phyloP scores from a whole-genome alignment of 176 grass and related monocot species.

The Luzula sylvatica region DNA sequence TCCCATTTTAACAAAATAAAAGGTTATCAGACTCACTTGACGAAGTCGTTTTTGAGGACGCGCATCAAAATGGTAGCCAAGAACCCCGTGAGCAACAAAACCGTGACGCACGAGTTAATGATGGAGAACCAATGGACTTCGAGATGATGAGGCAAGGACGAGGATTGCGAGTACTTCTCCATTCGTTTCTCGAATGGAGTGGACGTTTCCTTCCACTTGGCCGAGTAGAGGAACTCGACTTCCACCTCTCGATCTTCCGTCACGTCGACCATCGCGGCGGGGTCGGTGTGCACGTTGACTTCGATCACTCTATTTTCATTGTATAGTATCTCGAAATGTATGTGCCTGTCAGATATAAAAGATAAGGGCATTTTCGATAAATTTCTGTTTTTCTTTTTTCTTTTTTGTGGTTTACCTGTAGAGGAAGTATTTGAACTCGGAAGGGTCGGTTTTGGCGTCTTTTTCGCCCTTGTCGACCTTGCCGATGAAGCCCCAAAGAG shows the following conservation, averaged over 20 bases:
- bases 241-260: conserved; percentile 64
- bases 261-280: conserved; percentile 51
- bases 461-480: conserved; percentile 65
- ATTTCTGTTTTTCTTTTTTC: too few species aligned
- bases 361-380: too few species aligned
- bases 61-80: conserved; percentile 96
- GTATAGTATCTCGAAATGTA: conserved; percentile 71
- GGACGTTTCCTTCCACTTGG: conserved; percentile 81
- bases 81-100: conserved; percentile 80
- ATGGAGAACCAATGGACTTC: conserved; percentile 99
- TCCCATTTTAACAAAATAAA: neutral
- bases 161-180: conserved; percentile 94
- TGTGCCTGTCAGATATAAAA: conserved; percentile 30
- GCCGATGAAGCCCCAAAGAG: conserved; percentile 92
- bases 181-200: conserved; percentile 76
- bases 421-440: conserved; percentile 77
- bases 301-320: conserved; percentile 81
- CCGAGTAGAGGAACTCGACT: conserved; percentile 71
- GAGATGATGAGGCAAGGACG: conserved; percentile 66
- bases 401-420: conserved; percentile 26
- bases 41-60: conserved; percentile 93
- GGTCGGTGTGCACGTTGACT: conserved; percentile 71
- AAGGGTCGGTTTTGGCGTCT: conserved; percentile 33
- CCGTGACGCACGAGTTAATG: conserved; percentile 93
- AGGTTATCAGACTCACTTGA: conserved; percentile 47